Evolutionary conservation across 345 rosid genomes (phyloP), one percentile per base, ranked within the genome.

Genomic region (Citrus trifoliata): DNA sequence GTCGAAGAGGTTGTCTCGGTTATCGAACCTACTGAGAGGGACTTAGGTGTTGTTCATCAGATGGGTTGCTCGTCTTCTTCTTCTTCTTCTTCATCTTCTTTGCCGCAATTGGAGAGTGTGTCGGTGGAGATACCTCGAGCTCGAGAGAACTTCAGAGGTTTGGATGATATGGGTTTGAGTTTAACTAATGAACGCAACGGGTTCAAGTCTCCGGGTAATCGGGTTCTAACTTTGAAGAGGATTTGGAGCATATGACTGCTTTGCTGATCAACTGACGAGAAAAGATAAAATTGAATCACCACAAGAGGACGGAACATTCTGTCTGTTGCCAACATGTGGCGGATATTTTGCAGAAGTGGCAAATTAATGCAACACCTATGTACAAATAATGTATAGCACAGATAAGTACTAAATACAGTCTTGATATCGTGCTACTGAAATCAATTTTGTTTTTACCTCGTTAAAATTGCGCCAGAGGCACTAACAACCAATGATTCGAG

Each of bases 181-280:
- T 53, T 79, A 48, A 35, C 48, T 3, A 35, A 33, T 6, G 78
- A 22, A 35, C 58, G 66, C 27, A 66, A 21, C 62, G 76, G 80
- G 82, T 80, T 76, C 48, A 82, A 82, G 42, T 67, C 72, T 18
- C 60, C 85, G 79, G 84, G 85, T 70, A 70, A 72, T 69, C 82
- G 77, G 86, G 71, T 77, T 76, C 48, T 79, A 6, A 66, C 85
- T 46, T 79, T 83, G 73, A 83, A 80, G 79, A 79, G 90, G 63
- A 81, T 88, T 32, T 83, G 82, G 71, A 82, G 80, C 71, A 56
- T 78, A 46, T 46, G 51, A 13, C 13, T 46, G 18, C 51, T 46
- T 70, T 78, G 78, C 25, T 6, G 65, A 8, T 4, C 24, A 28
- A 58, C 40, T 0, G 10, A 51, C 0, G 22, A 51, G 61, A 51